Percentiles rank a stretch among this genome's conserved stretches.
These are phyloP conservation scores for Tolypocladium cylindrosporum DNA, from an alignment of 2,329 filamentous ascomycete genomes.

Conservation along the genomic window DNA sequence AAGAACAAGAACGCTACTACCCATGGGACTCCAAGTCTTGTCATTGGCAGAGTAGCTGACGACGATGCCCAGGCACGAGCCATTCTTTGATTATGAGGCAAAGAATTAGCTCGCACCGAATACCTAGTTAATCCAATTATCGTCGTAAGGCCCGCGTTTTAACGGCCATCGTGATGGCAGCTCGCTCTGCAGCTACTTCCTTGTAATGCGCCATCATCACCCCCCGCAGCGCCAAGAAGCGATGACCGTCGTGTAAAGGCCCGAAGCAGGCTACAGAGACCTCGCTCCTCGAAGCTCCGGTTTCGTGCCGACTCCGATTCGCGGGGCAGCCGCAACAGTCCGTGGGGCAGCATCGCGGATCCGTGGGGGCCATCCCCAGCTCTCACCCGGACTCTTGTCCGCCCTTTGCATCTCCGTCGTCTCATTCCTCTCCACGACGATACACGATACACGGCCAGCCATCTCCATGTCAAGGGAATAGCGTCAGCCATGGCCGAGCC, in stretches of 20 bases:
- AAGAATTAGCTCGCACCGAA: too few relatives aligned
- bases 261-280: not conserved
- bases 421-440: not conserved
- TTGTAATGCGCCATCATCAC: too few relatives aligned
- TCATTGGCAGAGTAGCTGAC: too few relatives aligned
- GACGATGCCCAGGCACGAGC: too few relatives aligned
- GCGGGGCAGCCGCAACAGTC: not conserved
- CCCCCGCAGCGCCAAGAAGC: too few relatives aligned
- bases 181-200: too few relatives aligned
- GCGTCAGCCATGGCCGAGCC: constrained; percentile 31
- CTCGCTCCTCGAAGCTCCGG: not conserved
- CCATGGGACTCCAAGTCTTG: too few relatives aligned
- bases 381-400: not conserved
- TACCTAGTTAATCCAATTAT: too few relatives aligned
- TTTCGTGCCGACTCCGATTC: not conserved
- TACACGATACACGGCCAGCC: not conserved
- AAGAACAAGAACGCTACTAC: too few relatives aligned
- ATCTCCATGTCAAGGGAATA: not conserved
- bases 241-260: not conserved
- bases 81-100: too few relatives aligned
- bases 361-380: not conserved
- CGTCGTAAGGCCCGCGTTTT: too few relatives aligned
- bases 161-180: too few relatives aligned
- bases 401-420: not conserved
- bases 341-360: not conserved